Conservation (phyloP, 352 stramenopile species). For the Globisporangium nagaii region DNA sequence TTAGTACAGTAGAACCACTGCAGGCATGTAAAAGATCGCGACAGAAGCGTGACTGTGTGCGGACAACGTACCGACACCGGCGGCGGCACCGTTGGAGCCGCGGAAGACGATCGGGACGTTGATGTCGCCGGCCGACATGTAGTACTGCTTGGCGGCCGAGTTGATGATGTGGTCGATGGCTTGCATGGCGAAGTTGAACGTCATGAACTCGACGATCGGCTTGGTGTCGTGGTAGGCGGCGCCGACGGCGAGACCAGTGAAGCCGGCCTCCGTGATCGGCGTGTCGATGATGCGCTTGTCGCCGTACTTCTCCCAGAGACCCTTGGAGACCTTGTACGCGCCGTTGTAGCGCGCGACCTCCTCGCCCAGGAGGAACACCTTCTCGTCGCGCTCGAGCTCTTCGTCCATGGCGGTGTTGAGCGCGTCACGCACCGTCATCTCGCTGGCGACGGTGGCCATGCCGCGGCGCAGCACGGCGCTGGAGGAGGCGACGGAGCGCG, state of each 20-base stretch:
- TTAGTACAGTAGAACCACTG: neutral
- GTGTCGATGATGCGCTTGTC: slow-evolving; percentile 99
- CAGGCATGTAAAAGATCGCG: neutral
- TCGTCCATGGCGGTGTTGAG: slow-evolving; percentile 99
- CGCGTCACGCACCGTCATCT: slow-evolving; percentile 97
- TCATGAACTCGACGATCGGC: slow-evolving; percentile 99
- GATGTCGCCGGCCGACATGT: slow-evolving; percentile 99
- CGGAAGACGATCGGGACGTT: slow-evolving; percentile 99
- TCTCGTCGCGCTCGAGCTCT: slow-evolving; percentile 96
- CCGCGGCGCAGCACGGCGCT: slow-evolving; percentile 36
- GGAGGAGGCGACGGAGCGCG: slow-evolving; percentile 11
- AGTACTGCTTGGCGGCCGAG: slow-evolving; percentile 99
- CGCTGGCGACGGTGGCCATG: slow-evolving; percentile 71
- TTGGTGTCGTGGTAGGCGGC: slow-evolving; percentile 96
- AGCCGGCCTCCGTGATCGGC: slow-evolving; percentile 98
- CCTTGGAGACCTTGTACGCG: slow-evolving; percentile 98
- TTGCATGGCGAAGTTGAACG: slow-evolving; percentile 99
- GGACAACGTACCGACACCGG: slow-evolving; percentile 88
- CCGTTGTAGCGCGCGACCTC: slow-evolving; percentile 99
- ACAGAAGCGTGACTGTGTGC: neutral
- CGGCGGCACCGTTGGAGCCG: slow-evolving; percentile 96
- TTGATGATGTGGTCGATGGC: slow-evolving; percentile 99
- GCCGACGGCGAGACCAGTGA: slow-evolving; percentile 92
- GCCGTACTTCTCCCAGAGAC: slow-evolving; percentile 98
- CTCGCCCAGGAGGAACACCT: slow-evolving; percentile 95